A percentile compares a stretch with the other conserved stretches of the same genome.
phyloP scores from a whole-genome alignment of 108 stramenopile species.

The Nitzschia sp. region DNA sequence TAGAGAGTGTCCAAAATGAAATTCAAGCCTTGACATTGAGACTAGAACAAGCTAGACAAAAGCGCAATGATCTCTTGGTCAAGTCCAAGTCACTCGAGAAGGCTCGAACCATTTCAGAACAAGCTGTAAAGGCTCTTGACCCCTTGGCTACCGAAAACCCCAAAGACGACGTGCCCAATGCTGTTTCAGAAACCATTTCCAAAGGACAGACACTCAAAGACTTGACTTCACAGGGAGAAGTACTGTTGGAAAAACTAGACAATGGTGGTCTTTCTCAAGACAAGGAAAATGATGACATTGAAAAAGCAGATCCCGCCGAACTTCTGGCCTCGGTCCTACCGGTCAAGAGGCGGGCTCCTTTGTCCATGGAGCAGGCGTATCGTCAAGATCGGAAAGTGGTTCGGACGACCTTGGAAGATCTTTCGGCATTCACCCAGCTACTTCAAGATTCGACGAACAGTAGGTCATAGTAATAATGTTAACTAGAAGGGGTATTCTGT shows the following conservation, averaged over 20 bases:
- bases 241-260: not conserved
- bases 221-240: not conserved
- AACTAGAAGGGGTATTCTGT: too few relatives aligned
- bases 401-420: slow-evolving; percentile 4
- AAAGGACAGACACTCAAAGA: slow-evolving; percentile 6
- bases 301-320: not conserved
- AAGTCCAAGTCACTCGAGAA: slow-evolving; percentile 4
- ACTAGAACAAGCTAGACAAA: slow-evolving; percentile 4
- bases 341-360: slow-evolving; percentile 6
- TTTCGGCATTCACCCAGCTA: not conserved
- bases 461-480: too few relatives aligned
- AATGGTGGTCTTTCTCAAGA: not conserved
- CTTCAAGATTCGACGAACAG: not conserved
- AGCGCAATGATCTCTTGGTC: slow-evolving; percentile 9
- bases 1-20: slow-evolving; percentile 12
- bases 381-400: slow-evolving; percentile 13
- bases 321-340: not conserved
- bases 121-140: not conserved
- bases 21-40: slow-evolving; percentile 2
- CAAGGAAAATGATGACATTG: not conserved
- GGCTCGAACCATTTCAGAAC: not conserved
- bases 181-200: not conserved
- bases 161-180: not conserved
- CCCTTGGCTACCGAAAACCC: not conserved
- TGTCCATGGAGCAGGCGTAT: slow-evolving; percentile 32